Evolutionary conservation across 1,284 basidiomycete species (phyloP).

Genomic region (Lignosus rhinocerotis): DNA sequence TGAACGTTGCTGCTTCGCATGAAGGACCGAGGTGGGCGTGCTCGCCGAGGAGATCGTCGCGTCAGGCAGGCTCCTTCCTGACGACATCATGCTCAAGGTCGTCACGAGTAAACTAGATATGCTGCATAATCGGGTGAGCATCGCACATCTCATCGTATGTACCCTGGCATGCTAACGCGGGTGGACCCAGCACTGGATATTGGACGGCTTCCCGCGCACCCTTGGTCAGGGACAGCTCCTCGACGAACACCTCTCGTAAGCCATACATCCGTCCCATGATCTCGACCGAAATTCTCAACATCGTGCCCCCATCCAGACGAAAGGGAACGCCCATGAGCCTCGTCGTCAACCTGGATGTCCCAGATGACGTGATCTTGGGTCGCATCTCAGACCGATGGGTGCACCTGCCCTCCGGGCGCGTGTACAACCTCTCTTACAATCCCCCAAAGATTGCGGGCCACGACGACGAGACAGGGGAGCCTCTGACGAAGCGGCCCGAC

Average conservation of each 20-base stretch:
- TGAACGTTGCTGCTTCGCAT: neutral
- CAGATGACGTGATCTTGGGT: constrained; percentile 86
- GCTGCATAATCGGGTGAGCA: constrained; percentile 63
- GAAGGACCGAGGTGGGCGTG: constrained; percentile 67
- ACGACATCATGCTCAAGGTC: constrained; percentile 77
- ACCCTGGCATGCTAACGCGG: neutral
- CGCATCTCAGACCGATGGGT: constrained; percentile 95
- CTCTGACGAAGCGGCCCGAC: constrained; percentile 86
- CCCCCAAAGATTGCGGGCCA: constrained; percentile 83
- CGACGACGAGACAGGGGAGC: constrained; percentile 94
- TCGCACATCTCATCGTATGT: neutral
- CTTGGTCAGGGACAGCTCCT: constrained; percentile 86
- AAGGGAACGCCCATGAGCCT: constrained; percentile 73
- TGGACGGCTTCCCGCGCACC: constrained; percentile 97
- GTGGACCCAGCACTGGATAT: constrained; percentile 77
- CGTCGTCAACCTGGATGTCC: constrained; percentile 90
- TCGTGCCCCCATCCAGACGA: constrained; percentile 41
- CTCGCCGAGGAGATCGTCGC: constrained; percentile 78
- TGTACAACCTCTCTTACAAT: constrained; percentile 93
- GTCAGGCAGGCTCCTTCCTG: constrained; percentile 72
- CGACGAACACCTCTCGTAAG: constrained; percentile 71
- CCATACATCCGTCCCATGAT: neutral
- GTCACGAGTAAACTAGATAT: constrained; percentile 70
- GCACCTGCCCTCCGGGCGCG: constrained; percentile 88
- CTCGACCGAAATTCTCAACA: neutral